phyloP scores from a whole-genome alignment of 2,329 filamentous ascomycete genomes.

The Cylindrodendrum hubeiense region DNA sequence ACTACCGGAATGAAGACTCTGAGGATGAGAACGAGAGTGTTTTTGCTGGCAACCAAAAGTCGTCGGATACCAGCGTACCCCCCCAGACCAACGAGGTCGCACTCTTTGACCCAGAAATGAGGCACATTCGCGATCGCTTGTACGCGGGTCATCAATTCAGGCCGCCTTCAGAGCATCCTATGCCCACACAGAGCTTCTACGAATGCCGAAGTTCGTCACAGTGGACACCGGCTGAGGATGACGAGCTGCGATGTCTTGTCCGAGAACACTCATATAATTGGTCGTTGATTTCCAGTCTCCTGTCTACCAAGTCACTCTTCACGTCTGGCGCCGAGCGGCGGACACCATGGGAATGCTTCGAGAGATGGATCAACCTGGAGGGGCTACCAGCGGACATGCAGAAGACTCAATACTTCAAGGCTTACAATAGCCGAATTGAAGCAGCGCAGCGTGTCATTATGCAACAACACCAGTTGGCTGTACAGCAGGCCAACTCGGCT shows the following conservation, averaged over 20 bases:
- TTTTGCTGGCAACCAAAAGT: conserved; percentile 66
- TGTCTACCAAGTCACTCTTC: conserved; percentile 80
- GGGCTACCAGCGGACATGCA: conserved; percentile 92
- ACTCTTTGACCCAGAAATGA: conserved; percentile 90
- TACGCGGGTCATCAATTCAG: conserved; percentile 94
- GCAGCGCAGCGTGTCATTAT: conserved; percentile 67
- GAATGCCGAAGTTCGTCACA: conserved; percentile 89
- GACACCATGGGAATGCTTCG: conserved; percentile 98
- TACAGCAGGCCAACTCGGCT: conserved; percentile 62
- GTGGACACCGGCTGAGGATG: conserved; percentile 91
- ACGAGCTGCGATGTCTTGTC: conserved; percentile 86
- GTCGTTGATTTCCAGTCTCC: conserved; percentile 89
- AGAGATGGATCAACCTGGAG: conserved; percentile 94
- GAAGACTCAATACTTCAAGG: conserved; percentile 94
- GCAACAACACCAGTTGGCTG: conserved; percentile 64
- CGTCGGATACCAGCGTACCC: conserved; percentile 63
- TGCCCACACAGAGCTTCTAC: conserved; percentile 93
- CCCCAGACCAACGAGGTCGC: conserved; percentile 84
- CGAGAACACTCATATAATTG: conserved; percentile 98
- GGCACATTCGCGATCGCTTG: conserved; percentile 87
- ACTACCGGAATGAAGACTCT: conserved; percentile 80
- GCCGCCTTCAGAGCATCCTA: conserved; percentile 89
- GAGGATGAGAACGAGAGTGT: conserved; percentile 69
- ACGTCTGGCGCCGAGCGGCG: conserved; percentile 89
- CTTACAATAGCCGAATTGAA: conserved; percentile 72